Evolutionary conservation across 2,329 filamentous ascomycete species (phyloP), one percentile per base, ranked within the genome.

Genomic region (Lomentospora prolificans): DNA sequence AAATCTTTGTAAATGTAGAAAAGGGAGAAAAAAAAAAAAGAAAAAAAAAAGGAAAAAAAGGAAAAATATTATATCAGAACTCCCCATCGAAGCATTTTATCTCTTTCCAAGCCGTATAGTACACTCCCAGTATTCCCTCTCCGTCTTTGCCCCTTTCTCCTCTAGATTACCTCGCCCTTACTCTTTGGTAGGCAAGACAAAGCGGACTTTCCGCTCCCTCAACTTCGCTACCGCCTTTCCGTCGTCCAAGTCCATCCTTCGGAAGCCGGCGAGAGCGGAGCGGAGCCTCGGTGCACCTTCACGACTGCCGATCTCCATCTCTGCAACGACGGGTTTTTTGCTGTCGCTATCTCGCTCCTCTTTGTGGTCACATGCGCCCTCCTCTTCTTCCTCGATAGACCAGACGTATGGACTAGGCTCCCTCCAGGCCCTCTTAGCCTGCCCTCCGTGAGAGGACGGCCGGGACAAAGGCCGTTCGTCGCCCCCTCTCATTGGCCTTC

Each of bases 351-450:
- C 53, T 9, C 50, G 39, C 24, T 22, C 39, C 41, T 55, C 41
- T 17, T 55, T 33, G 6, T 33, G 30, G 12, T 33, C 30, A 22
- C 46, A 8, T 22, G n/a, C n/a, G 30, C 28, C 50, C n/a, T 55
- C 53, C n/a, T 48, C 27, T 33, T 33, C 39, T 41, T 55, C 41
- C n/a, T 55, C 53, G 27, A 55, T 50, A 22, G 25, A n/a, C 53
- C 53, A 55, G 27, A 36, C 53, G 28, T 55, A 55, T 7, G 53
- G 41, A 17, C 53, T 55, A 50, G 28, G 53, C 9, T 55, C 41
- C 27, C 41, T 39, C 51, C 51, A 53, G 27, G 31, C 31, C 22
- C 51, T 39, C 10, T 7, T n/a, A 28, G 30, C 30, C 12, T 33
- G 30, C 30, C 30, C 30, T 7, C 12, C 30, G 12, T 33, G 44